Percentiles rank a stretch among this genome's conserved stretches.
Evolutionary conservation across 148 eudicot genomes (phyloP).

Genomic region (Diospyros lotus): DNA sequence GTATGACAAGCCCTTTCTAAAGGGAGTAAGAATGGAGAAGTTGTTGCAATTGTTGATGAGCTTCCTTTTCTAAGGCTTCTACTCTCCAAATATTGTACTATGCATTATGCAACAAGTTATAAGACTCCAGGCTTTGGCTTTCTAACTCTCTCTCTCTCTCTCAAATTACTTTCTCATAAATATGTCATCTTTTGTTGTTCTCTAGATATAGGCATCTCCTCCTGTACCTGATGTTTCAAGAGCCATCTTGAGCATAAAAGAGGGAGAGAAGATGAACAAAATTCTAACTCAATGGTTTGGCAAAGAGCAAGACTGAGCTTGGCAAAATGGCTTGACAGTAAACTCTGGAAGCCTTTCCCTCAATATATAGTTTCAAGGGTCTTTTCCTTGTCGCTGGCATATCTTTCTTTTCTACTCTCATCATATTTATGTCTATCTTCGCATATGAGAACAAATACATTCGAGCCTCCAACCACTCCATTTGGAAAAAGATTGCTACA

Average conservation of each 20-base stretch:
- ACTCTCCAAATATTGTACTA: constrained; percentile 23
- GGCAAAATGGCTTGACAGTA: constrained; percentile 3
- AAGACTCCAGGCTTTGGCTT: constrained; percentile 31
- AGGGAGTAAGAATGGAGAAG: constrained; percentile 38
- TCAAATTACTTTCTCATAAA: too few species aligned
- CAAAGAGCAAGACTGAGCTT: constrained; percentile 8
- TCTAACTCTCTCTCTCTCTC: too few species aligned
- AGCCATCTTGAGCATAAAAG: constrained; percentile 37
- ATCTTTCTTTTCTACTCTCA: constrained; percentile 24
- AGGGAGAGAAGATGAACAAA: constrained; percentile 36
- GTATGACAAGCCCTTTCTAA: constrained; percentile 31
- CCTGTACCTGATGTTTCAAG: constrained; percentile 49
- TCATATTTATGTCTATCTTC: constrained; percentile 20
- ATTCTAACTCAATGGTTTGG: constrained; percentile 45
- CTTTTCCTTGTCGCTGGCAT: constrained; percentile 32
- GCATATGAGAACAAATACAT: constrained; percentile 23
- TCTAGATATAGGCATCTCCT: constrained; percentile 30
- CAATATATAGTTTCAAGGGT: constrained; percentile 34
- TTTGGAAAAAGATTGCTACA: constrained; percentile 16
- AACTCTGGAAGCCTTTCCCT: constrained; percentile 29
- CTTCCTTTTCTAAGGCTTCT: constrained; percentile 29
- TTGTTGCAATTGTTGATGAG: constrained; percentile 33
- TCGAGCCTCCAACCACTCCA: constrained; percentile 19
- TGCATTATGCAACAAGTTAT: constrained; percentile 23
- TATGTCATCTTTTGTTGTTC: neutral